Percentiles rank a stretch among this genome's conserved stretches.
Evolutionary conservation across 345 rosid genomes (phyloP).

Genomic region (Populus ilicifolia): DNA sequence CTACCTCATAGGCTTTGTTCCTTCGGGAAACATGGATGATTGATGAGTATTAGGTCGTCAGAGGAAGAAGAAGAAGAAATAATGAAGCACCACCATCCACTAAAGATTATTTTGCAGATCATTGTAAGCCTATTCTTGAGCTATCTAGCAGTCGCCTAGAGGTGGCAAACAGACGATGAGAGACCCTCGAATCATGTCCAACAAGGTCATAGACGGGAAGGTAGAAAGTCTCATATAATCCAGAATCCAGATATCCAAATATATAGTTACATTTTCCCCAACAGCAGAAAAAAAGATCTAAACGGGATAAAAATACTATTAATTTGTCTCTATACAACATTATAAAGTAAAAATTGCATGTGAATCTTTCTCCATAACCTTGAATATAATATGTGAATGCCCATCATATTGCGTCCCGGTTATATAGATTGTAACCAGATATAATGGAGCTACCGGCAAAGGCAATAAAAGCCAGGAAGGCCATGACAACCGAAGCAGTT

Average conservation of each 20-base stretch:
- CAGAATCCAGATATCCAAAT: not conserved
- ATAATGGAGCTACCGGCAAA: constrained; percentile 73
- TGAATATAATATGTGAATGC: not conserved
- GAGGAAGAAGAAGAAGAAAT: too few relatives aligned
- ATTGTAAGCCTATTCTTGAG: not conserved
- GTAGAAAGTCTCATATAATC: not conserved
- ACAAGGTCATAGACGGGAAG: not conserved
- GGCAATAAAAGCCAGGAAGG: constrained; percentile 74
- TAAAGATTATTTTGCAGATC: not conserved
- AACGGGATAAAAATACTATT: not conserved
- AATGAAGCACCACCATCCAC: not conserved
- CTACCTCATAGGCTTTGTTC: too few relatives aligned
- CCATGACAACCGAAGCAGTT: constrained; percentile 71
- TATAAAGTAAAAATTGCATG: not conserved
- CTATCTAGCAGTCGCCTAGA: not conserved
- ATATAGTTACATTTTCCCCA: not conserved
- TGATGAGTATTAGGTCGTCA: too few relatives aligned
- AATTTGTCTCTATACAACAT: constrained; percentile 19
- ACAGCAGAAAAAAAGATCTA: not conserved
- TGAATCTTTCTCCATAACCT: not conserved
- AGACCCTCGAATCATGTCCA: not conserved
- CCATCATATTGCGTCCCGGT: constrained; percentile 32
- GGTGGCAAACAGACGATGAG: too few relatives aligned
- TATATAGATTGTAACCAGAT: constrained; percentile 68
- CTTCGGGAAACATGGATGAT: too few relatives aligned